Evolutionary conservation across 768 basidiomycete genomes (phyloP).

Genomic region (Cystobasidiopsis lactophilus): DNA sequence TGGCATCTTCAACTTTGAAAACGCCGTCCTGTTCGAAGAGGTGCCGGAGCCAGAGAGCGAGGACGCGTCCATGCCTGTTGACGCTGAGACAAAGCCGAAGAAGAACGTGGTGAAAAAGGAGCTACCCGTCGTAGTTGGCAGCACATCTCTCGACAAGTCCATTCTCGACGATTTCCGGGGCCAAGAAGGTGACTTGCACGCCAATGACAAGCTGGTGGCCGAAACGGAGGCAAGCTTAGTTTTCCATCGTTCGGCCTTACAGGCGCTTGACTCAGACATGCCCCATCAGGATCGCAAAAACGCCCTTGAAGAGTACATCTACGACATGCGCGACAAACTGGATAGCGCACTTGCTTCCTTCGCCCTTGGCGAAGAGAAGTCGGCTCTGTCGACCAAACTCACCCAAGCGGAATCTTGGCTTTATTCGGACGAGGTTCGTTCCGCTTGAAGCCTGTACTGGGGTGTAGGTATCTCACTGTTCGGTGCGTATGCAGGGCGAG

Average conservation of each 20-base stretch:
- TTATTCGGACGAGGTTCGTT: conserved; percentile 74
- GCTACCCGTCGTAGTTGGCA: conserved; percentile 45
- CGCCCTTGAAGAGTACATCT: conserved; percentile 88
- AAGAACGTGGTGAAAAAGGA: conserved; percentile 71
- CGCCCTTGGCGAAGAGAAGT: conserved; percentile 54
- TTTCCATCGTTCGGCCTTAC: not conserved
- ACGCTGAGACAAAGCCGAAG: conserved; percentile 40
- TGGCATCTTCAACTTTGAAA: conserved; percentile 68
- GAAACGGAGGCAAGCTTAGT: conserved; percentile 64
- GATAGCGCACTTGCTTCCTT: conserved; percentile 64
- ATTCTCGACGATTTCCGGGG: conserved; percentile 47
- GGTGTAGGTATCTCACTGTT: not conserved
- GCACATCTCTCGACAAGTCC: conserved; percentile 41
- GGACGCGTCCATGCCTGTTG: conserved; percentile 30
- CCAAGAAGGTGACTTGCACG: conserved; percentile 68
- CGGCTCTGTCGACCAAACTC: conserved; percentile 45
- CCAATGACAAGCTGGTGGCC: conserved; percentile 80
- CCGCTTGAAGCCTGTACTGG: not conserved
- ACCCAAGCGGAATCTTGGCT: conserved; percentile 84
- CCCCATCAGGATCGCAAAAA: conserved; percentile 75
- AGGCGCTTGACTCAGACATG: not conserved
- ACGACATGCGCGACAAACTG: conserved; percentile 53
- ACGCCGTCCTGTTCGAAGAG: conserved; percentile 50
- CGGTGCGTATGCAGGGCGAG: conserved; percentile 35
- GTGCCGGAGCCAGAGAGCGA: conserved; percentile 38